Percentiles rank a stretch among this genome's conserved stretches.
Evolutionary conservation across 2,329 filamentous ascomycete species (phyloP).

Genomic region (Stenocarpella maydis): DNA sequence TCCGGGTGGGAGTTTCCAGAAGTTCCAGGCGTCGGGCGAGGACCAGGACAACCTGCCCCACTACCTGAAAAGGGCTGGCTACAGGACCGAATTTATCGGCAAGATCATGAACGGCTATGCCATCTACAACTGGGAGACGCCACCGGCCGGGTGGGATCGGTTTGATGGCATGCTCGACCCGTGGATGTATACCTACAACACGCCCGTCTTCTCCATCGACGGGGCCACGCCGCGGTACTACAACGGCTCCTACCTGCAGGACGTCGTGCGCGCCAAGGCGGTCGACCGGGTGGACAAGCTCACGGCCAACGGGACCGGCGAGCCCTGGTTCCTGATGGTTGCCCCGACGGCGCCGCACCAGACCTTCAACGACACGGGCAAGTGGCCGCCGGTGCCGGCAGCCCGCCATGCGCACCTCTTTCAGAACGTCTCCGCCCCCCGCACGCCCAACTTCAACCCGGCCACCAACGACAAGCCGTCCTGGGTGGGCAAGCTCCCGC

Average conservation of each 20-base stretch:
- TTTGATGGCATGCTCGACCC: conserved; percentile 59
- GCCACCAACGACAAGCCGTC: conserved; percentile 48
- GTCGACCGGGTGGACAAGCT: conserved; percentile 32
- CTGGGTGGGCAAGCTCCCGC: conserved; percentile 34
- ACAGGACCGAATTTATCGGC: conserved; percentile 77
- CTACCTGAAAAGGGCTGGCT: conserved; percentile 74
- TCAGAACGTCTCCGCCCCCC: conserved; percentile 63
- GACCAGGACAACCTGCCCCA: conserved; percentile 74
- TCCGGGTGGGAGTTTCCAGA: conserved; percentile 71
- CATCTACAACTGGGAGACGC: conserved; percentile 65
- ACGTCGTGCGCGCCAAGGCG: conserved; percentile 51
- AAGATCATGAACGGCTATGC: conserved; percentile 75
- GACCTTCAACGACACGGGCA: conserved; percentile 50
- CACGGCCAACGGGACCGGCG: conserved; percentile 28
- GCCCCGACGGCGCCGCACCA: conserved; percentile 74
- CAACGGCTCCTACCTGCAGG: conserved; percentile 50
- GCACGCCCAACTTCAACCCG: conserved; percentile 73
- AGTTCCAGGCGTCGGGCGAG: conserved; percentile 70
- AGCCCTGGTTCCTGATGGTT: conserved; percentile 72
- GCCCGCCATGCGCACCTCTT: conserved; percentile 71
- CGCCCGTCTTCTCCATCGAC: conserved; percentile 47
- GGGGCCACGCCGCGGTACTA: conserved; percentile 35
- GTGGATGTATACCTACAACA: conserved; percentile 70
- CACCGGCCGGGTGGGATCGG: conserved; percentile 33
- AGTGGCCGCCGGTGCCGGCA: conserved; percentile 61